Base-by-base conservation (phyloP, 371 early-diverging fungal genomes). In the Mucor lusitanicus region DNA sequence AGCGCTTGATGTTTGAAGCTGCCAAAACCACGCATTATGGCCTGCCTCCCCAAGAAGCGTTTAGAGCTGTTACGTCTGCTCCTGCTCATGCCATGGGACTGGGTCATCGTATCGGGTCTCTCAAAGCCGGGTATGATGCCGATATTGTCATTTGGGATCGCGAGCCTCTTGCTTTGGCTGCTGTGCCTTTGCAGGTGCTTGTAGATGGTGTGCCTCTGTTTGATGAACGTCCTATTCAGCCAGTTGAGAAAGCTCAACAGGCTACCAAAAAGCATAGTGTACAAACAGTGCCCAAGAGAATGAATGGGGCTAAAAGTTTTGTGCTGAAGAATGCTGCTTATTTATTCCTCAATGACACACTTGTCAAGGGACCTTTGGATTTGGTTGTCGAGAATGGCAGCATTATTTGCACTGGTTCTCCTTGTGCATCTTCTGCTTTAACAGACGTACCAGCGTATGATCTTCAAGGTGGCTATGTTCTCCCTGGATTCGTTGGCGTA, bases 11-110 rank as follows among this genome's bases (percentile, higher is more conserved):
- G 25, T 91, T 83, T 72, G 91, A 93, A 70, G 93, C 94, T n/a
- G 89, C 89, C 11, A 89, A 90, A 64, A 83, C 89, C 0, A 84
- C 77, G 59, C 87, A 91, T 71, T 91, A 90, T 69, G 94, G 92
- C 9, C 70, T 92, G 9, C 75, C 86, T 19, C 76, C 82, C 25
- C 73, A 80, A 33, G 68, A 83, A 19, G 85, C 91, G 1, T 72
- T 93, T 50, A 80, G 86, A 42, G 75, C 91, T 6, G 87, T 92
- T 11, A 93, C 93, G 8, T 85, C 87, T 27, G 77, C 84, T 19
- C 93, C 93, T n/a, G 94, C 94, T 39, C 83, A 86, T 64, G 81
- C 86, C 9, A 67, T 93, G 23, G 94, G 94, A 17, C 73, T 87
- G 15, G 90, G 84, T 23, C 84, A 88, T 67, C 85, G 93, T 57